A percentile compares a stretch with the other conserved stretches of the same genome.
Conservation (phyloP, 345 rosid species). For the Lagerstroemia speciosa region DNA sequence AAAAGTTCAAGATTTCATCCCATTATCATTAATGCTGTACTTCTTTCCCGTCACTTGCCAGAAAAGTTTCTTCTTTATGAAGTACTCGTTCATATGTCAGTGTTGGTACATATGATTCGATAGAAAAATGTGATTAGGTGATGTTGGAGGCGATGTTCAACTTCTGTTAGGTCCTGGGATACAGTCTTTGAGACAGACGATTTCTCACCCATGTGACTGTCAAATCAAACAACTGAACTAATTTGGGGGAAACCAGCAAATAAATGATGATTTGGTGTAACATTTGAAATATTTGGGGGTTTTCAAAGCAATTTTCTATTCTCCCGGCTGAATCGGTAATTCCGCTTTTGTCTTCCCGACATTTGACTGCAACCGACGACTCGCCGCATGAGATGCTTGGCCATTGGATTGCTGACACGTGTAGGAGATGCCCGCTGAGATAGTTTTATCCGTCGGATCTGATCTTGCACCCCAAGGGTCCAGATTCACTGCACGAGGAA, state of each 20-base stretch:
- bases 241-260: neutral
- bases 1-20: too few relatives aligned
- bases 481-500: neutral
- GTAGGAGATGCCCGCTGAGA: neutral
- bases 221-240: neutral
- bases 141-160: too few relatives aligned
- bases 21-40: too few relatives aligned
- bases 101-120: too few relatives aligned
- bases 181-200: neutral
- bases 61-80: too few relatives aligned
- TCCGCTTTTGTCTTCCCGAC: neutral
- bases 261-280: neutral
- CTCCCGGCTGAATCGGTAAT: neutral
- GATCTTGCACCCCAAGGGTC: neutral
- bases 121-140: too few relatives aligned
- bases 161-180: too few relatives aligned
- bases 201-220: neutral
- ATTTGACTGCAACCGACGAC: neutral
- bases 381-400: neutral
- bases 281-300: neutral
- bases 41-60: too few relatives aligned
- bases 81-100: too few relatives aligned
- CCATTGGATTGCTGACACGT: neutral
- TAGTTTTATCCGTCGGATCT: neutral
- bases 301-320: neutral